Percentiles rank a stretch among this genome's conserved stretches.
These are phyloP conservation scores for California macrophylla DNA, from an alignment of 441 rosid genomes.

Conservation along the genomic window DNA sequence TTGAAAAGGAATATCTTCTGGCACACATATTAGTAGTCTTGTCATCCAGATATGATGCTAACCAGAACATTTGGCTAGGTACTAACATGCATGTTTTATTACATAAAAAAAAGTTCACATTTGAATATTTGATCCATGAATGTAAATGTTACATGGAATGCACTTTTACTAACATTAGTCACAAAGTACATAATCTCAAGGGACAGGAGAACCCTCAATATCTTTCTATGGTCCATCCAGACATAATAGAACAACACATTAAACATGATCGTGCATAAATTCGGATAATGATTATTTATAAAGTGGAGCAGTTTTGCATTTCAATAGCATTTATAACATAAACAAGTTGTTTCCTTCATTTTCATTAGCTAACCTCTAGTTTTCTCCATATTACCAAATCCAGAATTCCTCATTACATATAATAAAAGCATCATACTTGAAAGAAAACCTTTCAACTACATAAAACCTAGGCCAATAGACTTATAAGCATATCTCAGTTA, in stretches of 20 bases:
- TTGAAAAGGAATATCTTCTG: background rate
- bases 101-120: background rate
- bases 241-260: background rate
- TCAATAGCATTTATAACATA: too few species aligned
- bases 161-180: too few species aligned
- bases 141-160: background rate
- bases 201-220: too few species aligned
- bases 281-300: background rate
- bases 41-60: background rate
- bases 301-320: background rate
- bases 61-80: too few species aligned
- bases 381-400: background rate
- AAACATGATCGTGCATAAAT: background rate
- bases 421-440: background rate
- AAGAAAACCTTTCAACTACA: background rate
- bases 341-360: background rate
- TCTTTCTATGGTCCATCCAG: background rate
- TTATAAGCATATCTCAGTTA: background rate
- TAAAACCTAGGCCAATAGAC: background rate
- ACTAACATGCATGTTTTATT: background rate
- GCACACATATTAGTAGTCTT: background rate
- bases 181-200: too few species aligned
- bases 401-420: too few species aligned
- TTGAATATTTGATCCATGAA: too few species aligned
- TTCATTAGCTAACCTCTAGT: background rate